phyloP scores from a whole-genome alignment of 2,329 filamentous ascomycete genomes.

The Erysiphe pulchra region DNA sequence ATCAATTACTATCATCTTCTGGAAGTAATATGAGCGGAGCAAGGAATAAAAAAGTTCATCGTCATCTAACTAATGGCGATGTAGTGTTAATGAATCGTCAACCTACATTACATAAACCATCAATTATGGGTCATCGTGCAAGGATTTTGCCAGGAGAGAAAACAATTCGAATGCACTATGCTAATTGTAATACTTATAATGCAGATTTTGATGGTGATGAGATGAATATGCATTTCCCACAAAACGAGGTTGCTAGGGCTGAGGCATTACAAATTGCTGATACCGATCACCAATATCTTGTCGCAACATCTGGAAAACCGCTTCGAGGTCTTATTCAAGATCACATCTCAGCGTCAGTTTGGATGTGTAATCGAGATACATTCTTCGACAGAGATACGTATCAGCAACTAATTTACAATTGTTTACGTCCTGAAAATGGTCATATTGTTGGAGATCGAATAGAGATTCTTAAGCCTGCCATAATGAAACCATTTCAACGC shows the following conservation, averaged over 20 bases:
- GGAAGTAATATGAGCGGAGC: slow-evolving; percentile 47
- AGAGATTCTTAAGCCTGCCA: slow-evolving; percentile 51
- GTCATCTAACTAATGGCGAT: slow-evolving; percentile 88
- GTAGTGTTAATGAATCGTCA: slow-evolving; percentile 98
- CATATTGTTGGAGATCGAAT: slow-evolving; percentile 68
- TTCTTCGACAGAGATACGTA: slow-evolving; percentile 78
- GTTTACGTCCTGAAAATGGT: slow-evolving; percentile 67
- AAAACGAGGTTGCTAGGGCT: slow-evolving; percentile 80
- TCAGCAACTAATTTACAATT: slow-evolving; percentile 79
- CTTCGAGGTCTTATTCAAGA: slow-evolving; percentile 93
- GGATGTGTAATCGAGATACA: slow-evolving; percentile 71
- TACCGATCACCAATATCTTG: slow-evolving; percentile 92
- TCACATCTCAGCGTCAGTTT: slow-evolving; percentile 84
- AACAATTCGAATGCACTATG: slow-evolving; percentile 98
- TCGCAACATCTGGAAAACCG: slow-evolving; percentile 78
- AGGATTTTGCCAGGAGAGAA: slow-evolving; percentile 82
- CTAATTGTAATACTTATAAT: slow-evolving; percentile 98
- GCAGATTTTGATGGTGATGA: slow-evolving; percentile 98
- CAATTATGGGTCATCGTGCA: slow-evolving; percentile 94
- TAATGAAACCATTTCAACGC: slow-evolving; percentile 53
- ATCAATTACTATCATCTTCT: slow-evolving; percentile 72
- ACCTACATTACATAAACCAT: slow-evolving; percentile 91
- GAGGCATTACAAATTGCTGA: slow-evolving; percentile 87
- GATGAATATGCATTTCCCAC: slow-evolving; percentile 99
- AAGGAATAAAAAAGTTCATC: slow-evolving; percentile 85